These are phyloP conservation scores for Serendipita vermifera DNA, from an alignment of 768 basidiomycete genomes.

Conservation along the genomic window DNA sequence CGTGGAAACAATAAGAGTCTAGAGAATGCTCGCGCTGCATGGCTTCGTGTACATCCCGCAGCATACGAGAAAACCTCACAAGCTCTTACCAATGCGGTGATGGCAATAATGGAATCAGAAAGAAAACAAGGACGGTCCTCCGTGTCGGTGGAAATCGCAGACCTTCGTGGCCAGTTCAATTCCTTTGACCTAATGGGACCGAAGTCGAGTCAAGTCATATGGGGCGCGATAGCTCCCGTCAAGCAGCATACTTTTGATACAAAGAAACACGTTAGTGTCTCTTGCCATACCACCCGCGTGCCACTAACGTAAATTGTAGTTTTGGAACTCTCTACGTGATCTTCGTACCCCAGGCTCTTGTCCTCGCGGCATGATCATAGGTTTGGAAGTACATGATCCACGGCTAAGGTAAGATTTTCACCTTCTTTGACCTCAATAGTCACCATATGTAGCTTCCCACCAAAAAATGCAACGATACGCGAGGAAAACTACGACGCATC, in stretches of 20 bases:
- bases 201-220: constrained; percentile 54
- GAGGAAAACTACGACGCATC: constrained; percentile 21
- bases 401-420: constrained; percentile 51
- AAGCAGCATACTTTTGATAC: background rate
- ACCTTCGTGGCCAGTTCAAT: constrained; percentile 58
- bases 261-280: constrained; percentile 4
- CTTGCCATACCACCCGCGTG: background rate
- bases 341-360: constrained; percentile 54
- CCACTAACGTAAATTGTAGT: constrained; percentile 28
- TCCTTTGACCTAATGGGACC: constrained; percentile 87
- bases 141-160: constrained; percentile 43
- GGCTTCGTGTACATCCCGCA: constrained; percentile 72
- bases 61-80: constrained; percentile 45
- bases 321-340: constrained; percentile 50
- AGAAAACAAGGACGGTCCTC: constrained; percentile 19
- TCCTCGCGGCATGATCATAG: constrained; percentile 63
- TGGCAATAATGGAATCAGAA: constrained; percentile 17
- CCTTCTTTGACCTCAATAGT: background rate
- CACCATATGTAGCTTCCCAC: constrained; percentile 56
- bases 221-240: constrained; percentile 27
- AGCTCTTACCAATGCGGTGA: constrained; percentile 35
- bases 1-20: constrained; percentile 14
- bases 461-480: constrained; percentile 48
- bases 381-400: constrained; percentile 74
- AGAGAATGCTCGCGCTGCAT: constrained; percentile 36